Base-by-base conservation (phyloP, 2,329 filamentous ascomycete genomes). In the Colletotrichum theobromicola region DNA sequence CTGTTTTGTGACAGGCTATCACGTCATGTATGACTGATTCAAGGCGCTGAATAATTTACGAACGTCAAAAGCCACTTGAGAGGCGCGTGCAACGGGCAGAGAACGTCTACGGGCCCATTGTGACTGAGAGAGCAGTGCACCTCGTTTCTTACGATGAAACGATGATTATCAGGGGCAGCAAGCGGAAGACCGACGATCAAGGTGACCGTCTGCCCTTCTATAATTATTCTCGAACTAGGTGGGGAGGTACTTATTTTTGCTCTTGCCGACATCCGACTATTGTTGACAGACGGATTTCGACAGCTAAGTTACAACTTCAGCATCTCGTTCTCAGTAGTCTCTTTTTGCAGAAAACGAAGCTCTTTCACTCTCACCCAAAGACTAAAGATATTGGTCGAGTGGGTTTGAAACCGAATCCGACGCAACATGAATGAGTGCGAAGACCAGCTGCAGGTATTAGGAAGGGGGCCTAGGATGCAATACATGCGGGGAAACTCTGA, bases 1-100 rank as follows among this genome's bases (percentile, higher is more conserved):
- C 84, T 12, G 77, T 82, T 16, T 74, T 85, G 3, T 82, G 61
- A 62, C 42, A 21, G n/a, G 42, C 12, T 46, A n/a, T 18, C 42
- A 7, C 18, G n/a, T 46, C 10, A n/a, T n/a, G n/a, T n/a, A 21
- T 46, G n/a, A 21, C 10, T 18, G 21, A 46, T 5, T 46, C 18
- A 21, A n/a, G 18, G 9, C 21, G 13, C 9, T 21, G 3, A 46
- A 46, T 3, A 42, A 42, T 4, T 4, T 46, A 10, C 18, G 37
- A 5, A 42, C 8, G 9, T 46, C 42, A n/a, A 46, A 46, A 21
- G n/a, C 42, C 12, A 21, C 18, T n/a, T n/a, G 21, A 46, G 42
- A 7, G n/a, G 42, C 13, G 7, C n/a, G n/a, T 21, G 42, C 18
- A 4, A 46, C 42, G n/a, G 42, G 42, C n/a, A 46, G 42, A 21